Conservation (phyloP, 768 basidiomycete genomes). For the Amanita rubescens region DNA sequence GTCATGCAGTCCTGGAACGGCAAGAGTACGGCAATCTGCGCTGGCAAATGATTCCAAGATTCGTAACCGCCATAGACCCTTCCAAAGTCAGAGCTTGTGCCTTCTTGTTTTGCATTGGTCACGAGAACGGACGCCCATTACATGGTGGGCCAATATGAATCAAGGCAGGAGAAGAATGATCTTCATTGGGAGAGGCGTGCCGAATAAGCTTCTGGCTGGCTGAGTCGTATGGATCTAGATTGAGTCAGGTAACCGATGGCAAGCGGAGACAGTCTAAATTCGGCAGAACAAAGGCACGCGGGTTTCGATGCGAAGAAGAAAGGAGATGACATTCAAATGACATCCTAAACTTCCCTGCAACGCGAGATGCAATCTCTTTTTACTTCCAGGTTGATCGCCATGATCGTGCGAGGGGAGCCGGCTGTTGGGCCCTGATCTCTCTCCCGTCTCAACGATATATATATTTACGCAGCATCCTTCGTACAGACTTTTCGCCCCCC, state of each 20-base stretch:
- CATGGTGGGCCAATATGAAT: conserved; percentile 13
- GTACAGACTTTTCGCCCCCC: conserved; percentile 43
- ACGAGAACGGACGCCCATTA: conserved; percentile 2
- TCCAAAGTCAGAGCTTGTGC: conserved; percentile 10
- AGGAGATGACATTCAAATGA: conserved; percentile 34
- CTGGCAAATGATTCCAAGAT: conserved; percentile 8
- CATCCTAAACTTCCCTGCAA: conserved; percentile 33
- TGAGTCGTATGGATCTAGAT: conserved; percentile 33
- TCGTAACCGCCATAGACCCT: conserved; percentile 8
- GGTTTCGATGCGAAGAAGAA: conserved; percentile 35
- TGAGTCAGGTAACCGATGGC: conserved; percentile 31
- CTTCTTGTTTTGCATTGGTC: neutral
- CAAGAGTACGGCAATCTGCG: conserved; percentile 26
- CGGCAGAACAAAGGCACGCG: conserved; percentile 55
- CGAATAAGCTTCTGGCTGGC: conserved; percentile 39
- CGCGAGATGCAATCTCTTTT: conserved; percentile 37
- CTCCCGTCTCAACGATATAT: conserved; percentile 42
- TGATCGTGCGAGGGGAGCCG: conserved; percentile 54
- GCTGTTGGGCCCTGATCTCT: conserved; percentile 36
- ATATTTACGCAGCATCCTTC: conserved; percentile 40
- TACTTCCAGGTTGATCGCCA: conserved; percentile 49
- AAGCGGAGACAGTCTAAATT: conserved; percentile 41
- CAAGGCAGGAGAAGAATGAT: conserved; percentile 13
- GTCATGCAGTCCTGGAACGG: conserved; percentile 16
- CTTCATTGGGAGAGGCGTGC: conserved; percentile 12